Conservation (phyloP, 1,284 basidiomycete genomes). For the Ceratobasidium papillatum region DNA sequence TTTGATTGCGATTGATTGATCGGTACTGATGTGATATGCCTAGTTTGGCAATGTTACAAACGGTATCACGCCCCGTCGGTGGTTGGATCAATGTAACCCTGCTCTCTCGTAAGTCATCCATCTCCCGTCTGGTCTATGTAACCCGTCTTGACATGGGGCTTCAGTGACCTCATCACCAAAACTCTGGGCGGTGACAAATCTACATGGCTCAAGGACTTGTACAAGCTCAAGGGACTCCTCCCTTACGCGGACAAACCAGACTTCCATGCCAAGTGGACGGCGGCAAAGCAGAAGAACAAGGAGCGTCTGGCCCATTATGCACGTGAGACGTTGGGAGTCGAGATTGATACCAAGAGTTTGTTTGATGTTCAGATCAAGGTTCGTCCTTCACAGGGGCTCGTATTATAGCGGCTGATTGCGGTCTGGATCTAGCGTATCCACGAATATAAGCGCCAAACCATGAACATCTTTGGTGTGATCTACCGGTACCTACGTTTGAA, state of each 20-base stretch:
- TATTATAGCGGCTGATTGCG: not conserved
- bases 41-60: slow-evolving; percentile 86
- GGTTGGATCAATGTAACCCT: slow-evolving; percentile 93
- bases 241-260: slow-evolving; percentile 71
- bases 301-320: slow-evolving; percentile 82
- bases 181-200: slow-evolving; percentile 77
- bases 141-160: too few relatives aligned
- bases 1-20: slow-evolving; percentile 6
- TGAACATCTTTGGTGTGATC: slow-evolving; percentile 83
- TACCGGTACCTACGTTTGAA: slow-evolving; percentile 86
- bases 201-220: slow-evolving; percentile 82
- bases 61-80: slow-evolving; percentile 85
- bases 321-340: slow-evolving; percentile 72
- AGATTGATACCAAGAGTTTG: slow-evolving; percentile 76
- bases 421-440: slow-evolving; percentile 69
- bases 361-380: slow-evolving; percentile 95
- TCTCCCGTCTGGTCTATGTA: too few relatives aligned
- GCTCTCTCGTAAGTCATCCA: slow-evolving; percentile 55
- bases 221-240: slow-evolving; percentile 72
- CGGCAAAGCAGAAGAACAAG: slow-evolving; percentile 88
- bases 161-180: slow-evolving; percentile 80
- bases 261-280: slow-evolving; percentile 82
- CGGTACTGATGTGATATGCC: slow-evolving; percentile 5
- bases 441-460: slow-evolving; percentile 90
- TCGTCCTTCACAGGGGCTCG: slow-evolving; percentile 42